These are phyloP conservation scores for Hericium alpestre DNA, from an alignment of 768 basidiomycete genomes.

Conservation along the genomic window DNA sequence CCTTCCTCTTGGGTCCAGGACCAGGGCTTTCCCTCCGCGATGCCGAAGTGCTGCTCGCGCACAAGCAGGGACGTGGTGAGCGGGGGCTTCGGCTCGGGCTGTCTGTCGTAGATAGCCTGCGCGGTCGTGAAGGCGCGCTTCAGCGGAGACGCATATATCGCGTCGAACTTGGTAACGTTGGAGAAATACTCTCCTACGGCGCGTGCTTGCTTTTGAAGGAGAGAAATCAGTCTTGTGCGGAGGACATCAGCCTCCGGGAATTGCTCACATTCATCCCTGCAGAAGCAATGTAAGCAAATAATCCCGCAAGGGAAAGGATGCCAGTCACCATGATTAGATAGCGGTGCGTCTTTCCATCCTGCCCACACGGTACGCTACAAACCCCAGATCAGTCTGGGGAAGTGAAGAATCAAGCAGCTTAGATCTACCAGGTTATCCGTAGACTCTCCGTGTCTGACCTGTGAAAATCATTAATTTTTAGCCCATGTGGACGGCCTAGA, in stretches of 20 bases:
- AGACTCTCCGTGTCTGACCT: slow-evolving; percentile 74
- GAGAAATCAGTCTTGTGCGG: neutral
- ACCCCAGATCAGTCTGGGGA: neutral
- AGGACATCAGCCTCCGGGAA: neutral
- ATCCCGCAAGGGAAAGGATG: neutral
- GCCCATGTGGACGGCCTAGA: too few relatives aligned
- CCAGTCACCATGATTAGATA: slow-evolving; percentile 61
- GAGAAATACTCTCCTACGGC: slow-evolving; percentile 46
- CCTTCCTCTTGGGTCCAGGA: slow-evolving; percentile 14
- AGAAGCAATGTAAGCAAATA: neutral
- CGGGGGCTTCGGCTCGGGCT: slow-evolving; percentile 34
- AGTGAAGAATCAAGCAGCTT: neutral
- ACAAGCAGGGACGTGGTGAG: slow-evolving; percentile 40
- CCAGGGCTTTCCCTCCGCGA: slow-evolving; percentile 56
- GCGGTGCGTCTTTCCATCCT: slow-evolving; percentile 62
- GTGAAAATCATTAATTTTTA: too few relatives aligned
- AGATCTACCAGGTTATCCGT: slow-evolving; percentile 57
- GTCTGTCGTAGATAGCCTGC: slow-evolving; percentile 38
- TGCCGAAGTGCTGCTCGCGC: slow-evolving; percentile 62
- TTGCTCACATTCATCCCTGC: slow-evolving; percentile 25
- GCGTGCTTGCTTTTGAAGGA: slow-evolving; percentile 19
- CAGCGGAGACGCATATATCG: slow-evolving; percentile 58
- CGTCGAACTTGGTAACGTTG: slow-evolving; percentile 30
- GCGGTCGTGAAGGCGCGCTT: slow-evolving; percentile 58
- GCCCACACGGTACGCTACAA: slow-evolving; percentile 50